Percentiles rank a stretch among this genome's conserved stretches.
Conservation (phyloP, 805 yeast genomes). For the Lachancea sp. region DNA sequence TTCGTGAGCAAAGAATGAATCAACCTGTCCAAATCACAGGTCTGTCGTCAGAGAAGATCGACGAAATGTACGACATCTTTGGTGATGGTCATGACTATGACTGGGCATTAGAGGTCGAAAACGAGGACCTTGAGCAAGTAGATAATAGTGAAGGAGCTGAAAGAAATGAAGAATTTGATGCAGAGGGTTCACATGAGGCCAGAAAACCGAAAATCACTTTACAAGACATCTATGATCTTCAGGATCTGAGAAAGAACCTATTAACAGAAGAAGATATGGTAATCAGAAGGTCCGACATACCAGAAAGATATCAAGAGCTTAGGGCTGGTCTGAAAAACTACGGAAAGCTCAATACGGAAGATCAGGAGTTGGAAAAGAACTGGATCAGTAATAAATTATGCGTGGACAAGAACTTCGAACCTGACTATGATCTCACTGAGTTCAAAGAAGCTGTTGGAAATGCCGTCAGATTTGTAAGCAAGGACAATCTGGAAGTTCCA, state of each 20-base stretch:
- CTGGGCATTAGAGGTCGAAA: slow-evolving; percentile 95
- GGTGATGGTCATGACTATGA: slow-evolving; percentile 97
- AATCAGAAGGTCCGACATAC: slow-evolving; percentile 80
- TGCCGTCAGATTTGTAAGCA: slow-evolving; percentile 63
- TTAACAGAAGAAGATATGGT: slow-evolving; percentile 87
- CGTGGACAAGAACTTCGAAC: slow-evolving; percentile 45
- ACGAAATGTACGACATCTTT: slow-evolving; percentile 88
- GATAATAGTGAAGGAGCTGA: slow-evolving; percentile 29
- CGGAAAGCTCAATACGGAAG: slow-evolving; percentile 58
- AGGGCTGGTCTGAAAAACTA: slow-evolving; percentile 60
- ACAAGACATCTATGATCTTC: slow-evolving; percentile 89
- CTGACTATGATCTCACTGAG: slow-evolving; percentile 39
- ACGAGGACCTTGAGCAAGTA: slow-evolving; percentile 54
- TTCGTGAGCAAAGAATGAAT: slow-evolving; percentile 41
- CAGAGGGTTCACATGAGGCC: slow-evolving; percentile 33
- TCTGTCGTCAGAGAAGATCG: slow-evolving; percentile 82
- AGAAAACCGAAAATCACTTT: slow-evolving; percentile 42
- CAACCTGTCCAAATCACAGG: slow-evolving; percentile 53
- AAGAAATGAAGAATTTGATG: slow-evolving; percentile 35
- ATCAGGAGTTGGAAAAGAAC: slow-evolving; percentile 61
- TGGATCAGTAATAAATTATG: slow-evolving; percentile 73
- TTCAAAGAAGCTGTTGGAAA: slow-evolving; percentile 65
- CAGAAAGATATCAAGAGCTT: slow-evolving; percentile 82
- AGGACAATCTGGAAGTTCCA: slow-evolving; percentile 84
- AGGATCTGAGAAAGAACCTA: slow-evolving; percentile 84